A percentile compares a stretch with the other conserved stretches of the same genome.
Evolutionary conservation across 1,284 basidiomycete species (phyloP).

Genomic region (Pseudomicrostroma phylloplanum): DNA sequence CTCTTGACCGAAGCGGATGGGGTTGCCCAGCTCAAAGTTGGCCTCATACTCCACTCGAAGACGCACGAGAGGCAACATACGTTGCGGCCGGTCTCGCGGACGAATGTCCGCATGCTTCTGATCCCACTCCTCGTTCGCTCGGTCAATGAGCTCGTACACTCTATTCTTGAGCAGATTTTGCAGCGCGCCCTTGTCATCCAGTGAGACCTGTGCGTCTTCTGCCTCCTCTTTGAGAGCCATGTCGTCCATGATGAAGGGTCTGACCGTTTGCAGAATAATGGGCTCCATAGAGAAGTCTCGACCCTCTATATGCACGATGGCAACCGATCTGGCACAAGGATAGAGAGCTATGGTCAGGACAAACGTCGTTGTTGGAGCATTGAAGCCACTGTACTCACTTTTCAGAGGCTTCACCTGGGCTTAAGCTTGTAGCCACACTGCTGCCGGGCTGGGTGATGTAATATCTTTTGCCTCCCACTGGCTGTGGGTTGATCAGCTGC

Average conservation of each 20-base stretch:
- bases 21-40: conserved; percentile 59
- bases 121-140: conserved; percentile 72
- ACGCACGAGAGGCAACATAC: conserved; percentile 81
- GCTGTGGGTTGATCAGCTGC: conserved; percentile 81
- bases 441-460: conserved; percentile 91
- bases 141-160: conserved; percentile 60
- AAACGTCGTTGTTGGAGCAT: conserved; percentile 8
- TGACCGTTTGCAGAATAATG: conserved; percentile 78
- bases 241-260: conserved; percentile 90
- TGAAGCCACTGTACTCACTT: conserved; percentile 23
- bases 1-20: conserved; percentile 91
- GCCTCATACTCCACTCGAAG: conserved; percentile 57
- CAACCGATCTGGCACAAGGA: conserved; percentile 15
- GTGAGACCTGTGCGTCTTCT: conserved; percentile 21
- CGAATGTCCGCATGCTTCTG: conserved; percentile 59
- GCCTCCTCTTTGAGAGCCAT: conserved; percentile 64
- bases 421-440: conserved; percentile 77
- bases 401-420: conserved; percentile 34
- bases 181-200: conserved; percentile 27
- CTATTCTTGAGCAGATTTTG: conserved; percentile 29
- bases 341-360: not conserved
- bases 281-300: conserved; percentile 80
- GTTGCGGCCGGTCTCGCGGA: conserved; percentile 20
- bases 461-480: conserved; percentile 84
- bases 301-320: conserved; percentile 57